Base-by-base conservation (phyloP, 108 stramenopile genomes). In the Conticribra weissflogii region DNA sequence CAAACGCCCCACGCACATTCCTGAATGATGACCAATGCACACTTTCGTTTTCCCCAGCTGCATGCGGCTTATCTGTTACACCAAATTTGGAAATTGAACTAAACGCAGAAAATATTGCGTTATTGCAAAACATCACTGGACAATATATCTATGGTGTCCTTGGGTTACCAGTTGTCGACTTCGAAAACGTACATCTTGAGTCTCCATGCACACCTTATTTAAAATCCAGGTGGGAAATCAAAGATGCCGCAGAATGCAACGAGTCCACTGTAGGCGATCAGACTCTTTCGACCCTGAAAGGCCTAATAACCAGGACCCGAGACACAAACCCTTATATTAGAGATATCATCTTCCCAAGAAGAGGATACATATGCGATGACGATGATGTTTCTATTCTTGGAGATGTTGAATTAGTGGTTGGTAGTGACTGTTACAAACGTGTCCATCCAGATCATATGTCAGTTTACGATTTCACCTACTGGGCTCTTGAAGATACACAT, bases 11-110 rank as follows among this genome's bases (percentile, higher is more conserved):
- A 27, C 64, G 71, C 34, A 85, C 68, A 19, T 88, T 83, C 52
- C 45, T 85, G 47, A 88, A 88, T 58, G 87, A 88, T 59, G 71
- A 83, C 27, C n/a, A 49, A 16, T 88, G 87, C 67, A 36, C 47
- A 22, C 23, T 85, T 21, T 72, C 75, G 4, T 55, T 44, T 19
- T 14, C 23, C 18, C 14, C 44, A 2, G 66, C 32, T 41, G 81
- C 83, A 16, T 88, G 86, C 51, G 29, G 3, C 33, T 44, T 48
- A 15, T 22, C 53, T n/a, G 51, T 16, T 0, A 16, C 31, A 12
- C 72, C 72, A 27, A 54, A 73, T 44, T 15, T 30, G 22, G 45
- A 59, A 14, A 68, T 74, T 19, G 21, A 36, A 23, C 63, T 76
- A 12, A 29, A 51, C 15, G 28, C 57, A 9, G 59, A 5, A 0